A percentile compares a stretch with the other conserved stretches of the same genome.
phyloP scores from a whole-genome alignment of 106 monocot genomes.

The Alisma plantagoaquatica region DNA sequence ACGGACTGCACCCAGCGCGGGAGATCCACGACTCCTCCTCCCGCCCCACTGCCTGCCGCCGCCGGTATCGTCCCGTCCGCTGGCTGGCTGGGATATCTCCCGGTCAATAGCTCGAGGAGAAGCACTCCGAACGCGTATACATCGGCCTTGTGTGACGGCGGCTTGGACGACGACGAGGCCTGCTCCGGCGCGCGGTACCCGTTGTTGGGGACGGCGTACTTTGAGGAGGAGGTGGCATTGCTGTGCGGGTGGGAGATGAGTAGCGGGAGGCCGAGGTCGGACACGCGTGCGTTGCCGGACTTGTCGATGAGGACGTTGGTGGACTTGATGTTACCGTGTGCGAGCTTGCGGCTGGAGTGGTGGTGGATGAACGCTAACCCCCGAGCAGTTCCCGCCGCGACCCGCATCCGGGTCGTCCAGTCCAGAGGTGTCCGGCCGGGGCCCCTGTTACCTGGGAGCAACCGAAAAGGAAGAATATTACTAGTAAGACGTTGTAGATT shows the following conservation, averaged over 20 bases:
- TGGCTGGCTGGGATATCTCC: slow-evolving; percentile 20
- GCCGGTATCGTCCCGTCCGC: slow-evolving; percentile 9
- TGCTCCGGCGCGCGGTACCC: slow-evolving; percentile 61
- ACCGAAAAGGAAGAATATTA: neutral
- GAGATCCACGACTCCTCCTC: slow-evolving; percentile 19
- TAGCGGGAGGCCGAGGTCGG: slow-evolving; percentile 47
- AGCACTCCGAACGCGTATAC: slow-evolving; percentile 78
- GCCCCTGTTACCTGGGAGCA: slow-evolving; percentile 55
- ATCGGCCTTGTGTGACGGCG: slow-evolving; percentile 51
- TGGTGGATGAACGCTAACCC: slow-evolving; percentile 79
- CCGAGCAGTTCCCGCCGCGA: slow-evolving; percentile 46
- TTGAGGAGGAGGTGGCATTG: slow-evolving; percentile 12
- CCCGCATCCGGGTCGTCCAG: slow-evolving; percentile 56
- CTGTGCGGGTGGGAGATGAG: too few relatives aligned
- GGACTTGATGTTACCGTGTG: slow-evolving; percentile 78
- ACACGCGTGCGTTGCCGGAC: slow-evolving; percentile 37
- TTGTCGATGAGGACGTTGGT: slow-evolving; percentile 77
- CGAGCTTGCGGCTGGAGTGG: slow-evolving; percentile 37
- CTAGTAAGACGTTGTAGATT: too few relatives aligned
- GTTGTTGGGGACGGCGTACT: neutral
- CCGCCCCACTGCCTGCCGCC: neutral
- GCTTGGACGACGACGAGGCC: slow-evolving; percentile 13
- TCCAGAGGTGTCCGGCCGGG: slow-evolving; percentile 78
- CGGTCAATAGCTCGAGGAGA: slow-evolving; percentile 78
- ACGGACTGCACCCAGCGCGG: slow-evolving; percentile 90